Evolutionary conservation across 2,329 filamentous ascomycete species (phyloP), one percentile per base, ranked within the genome.

Genomic region (Truncatella angustata): DNA sequence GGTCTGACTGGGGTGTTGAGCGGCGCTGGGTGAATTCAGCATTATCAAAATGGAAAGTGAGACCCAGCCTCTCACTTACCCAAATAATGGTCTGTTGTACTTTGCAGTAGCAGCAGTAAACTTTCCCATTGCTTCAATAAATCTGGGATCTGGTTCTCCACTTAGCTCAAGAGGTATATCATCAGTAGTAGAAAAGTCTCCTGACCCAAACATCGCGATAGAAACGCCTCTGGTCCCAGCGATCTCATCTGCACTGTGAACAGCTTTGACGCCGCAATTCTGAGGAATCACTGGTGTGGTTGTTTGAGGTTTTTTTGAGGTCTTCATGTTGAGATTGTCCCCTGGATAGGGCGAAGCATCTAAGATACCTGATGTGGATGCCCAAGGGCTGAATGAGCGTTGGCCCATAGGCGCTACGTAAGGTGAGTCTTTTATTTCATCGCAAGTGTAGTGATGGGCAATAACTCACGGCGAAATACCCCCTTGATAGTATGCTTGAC

Each of bases 1-100:
- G 12, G 53, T 28, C 46, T 51, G 47, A 5, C 42, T 45, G 9
- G 49, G 54, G 85, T 88, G 12, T 68, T 87, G 18, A 79, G 80
- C 58, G 75, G 83, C 18, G 71, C 75, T 26, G 66, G n/a, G n/a
- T n/a, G n/a, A n/a, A n/a, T n/a, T n/a, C n/a, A n/a, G n/a, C n/a
- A n/a, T n/a, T n/a, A n/a, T n/a, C n/a, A n/a, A n/a, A n/a, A n/a
- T n/a, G n/a, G n/a, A n/a, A n/a, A n/a, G n/a, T n/a, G n/a, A n/a
- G n/a, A n/a, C n/a, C n/a, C 18, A 18, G 47, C 28, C 7, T 23
- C 28, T 28, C 3, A 54, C 54, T 39, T 54, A 58, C 56, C 49
- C 60, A 67, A 53, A 68, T 3, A 49, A n/a, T 4, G 49, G 47
- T 21, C 52, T 56, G 10, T 32, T 53, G 48, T 53, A 43, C 47